Evolutionary conservation across 768 basidiomycete species (phyloP).

Genomic region (Mycena capillaripes): DNA sequence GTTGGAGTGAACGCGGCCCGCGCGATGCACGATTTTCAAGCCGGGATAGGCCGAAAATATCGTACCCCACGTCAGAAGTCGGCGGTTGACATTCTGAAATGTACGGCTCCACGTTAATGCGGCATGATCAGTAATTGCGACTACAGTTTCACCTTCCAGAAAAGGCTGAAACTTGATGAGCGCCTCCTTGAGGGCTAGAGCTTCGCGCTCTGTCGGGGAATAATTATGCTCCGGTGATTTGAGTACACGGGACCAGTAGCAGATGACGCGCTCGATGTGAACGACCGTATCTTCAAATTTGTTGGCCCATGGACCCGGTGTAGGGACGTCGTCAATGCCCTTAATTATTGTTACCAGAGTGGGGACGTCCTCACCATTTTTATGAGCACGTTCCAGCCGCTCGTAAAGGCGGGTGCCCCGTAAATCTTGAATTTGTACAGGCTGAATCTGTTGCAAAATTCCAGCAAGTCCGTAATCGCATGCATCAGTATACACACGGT

Average conservation of each 20-base stretch:
- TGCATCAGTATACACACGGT: conserved; percentile 53
- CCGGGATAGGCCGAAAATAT: conserved; percentile 52
- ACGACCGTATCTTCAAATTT: conserved; percentile 48
- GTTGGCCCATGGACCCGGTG: conserved; percentile 36
- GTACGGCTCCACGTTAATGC: conserved; percentile 54
- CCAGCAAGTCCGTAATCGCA: conserved; percentile 46
- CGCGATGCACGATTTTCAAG: conserved; percentile 53
- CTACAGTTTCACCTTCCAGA: conserved; percentile 50
- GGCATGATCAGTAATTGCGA: conserved; percentile 48
- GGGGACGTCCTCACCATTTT: too few species aligned
- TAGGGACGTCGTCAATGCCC: too few species aligned
- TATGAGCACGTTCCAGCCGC: too few species aligned
- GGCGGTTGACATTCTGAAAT: conserved; percentile 53
- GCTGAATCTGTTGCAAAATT: conserved; percentile 51
- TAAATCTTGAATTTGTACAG: conserved; percentile 43
- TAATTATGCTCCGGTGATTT: conserved; percentile 53
- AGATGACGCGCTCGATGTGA: conserved; percentile 46
- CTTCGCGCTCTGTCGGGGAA: conserved; percentile 55
- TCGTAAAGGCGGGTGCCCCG: neutral
- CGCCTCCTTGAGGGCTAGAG: conserved; percentile 53
- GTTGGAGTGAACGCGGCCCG: conserved; percentile 55
- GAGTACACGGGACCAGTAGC: conserved; percentile 48
- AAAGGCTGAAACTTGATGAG: conserved; percentile 53
- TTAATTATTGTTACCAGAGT: too few species aligned
- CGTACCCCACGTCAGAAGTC: conserved; percentile 52